Evolutionary conservation across 306 rosid species (phyloP).

Genomic region (Quillaja saponaria): DNA sequence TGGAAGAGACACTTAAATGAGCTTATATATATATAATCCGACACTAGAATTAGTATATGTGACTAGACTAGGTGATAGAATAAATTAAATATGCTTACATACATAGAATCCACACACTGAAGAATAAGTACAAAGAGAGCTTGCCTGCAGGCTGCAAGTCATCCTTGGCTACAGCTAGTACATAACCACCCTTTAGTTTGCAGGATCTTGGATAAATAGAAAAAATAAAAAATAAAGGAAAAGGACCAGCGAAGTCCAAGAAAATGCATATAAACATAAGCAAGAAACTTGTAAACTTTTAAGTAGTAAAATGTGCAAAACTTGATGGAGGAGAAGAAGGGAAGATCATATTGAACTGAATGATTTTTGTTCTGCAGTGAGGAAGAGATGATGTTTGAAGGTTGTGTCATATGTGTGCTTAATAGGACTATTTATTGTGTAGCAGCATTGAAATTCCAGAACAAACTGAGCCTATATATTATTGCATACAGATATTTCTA

Average conservation of each 20-base stretch:
- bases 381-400: not conserved
- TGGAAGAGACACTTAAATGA: not conserved
- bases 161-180: slow-evolving; percentile 20
- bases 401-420: no score
- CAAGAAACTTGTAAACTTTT: no score
- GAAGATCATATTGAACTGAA: slow-evolving; percentile 5
- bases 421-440: slow-evolving; percentile 7
- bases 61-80: not conserved
- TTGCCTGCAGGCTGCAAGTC: slow-evolving; percentile 15
- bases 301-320: no score
- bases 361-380: not conserved
- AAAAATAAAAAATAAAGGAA: not conserved
- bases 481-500: no score
- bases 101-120: not conserved
- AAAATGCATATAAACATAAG: no score
- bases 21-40: no score
- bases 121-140: not conserved
- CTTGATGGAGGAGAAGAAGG: slow-evolving; percentile 11
- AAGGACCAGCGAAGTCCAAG: no score
- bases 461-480: no score
- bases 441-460: no score
- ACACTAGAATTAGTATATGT: no score
- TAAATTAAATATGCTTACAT: not conserved
- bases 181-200: slow-evolving; percentile 10
- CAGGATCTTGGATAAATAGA: slow-evolving; percentile 7